Conservation (phyloP, 2,329 filamentous ascomycete species). For the Aspergillus luchuensis region DNA sequence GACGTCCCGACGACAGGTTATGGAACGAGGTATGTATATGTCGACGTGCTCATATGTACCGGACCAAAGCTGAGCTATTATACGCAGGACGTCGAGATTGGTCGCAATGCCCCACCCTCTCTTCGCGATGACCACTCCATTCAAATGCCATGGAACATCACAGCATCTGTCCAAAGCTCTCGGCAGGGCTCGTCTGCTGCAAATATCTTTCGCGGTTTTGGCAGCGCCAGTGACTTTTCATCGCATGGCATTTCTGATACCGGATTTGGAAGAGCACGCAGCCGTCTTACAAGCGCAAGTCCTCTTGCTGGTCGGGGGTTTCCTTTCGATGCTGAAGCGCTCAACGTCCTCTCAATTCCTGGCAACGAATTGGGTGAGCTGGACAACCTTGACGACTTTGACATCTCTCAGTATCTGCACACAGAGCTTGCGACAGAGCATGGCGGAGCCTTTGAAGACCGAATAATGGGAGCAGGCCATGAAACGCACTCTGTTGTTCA, state of each 20-base stretch:
- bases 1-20: slow-evolving; percentile 38
- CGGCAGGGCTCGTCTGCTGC: slow-evolving; percentile 44
- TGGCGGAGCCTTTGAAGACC: slow-evolving; percentile 13
- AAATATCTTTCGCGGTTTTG: slow-evolving; percentile 33
- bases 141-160: slow-evolving; percentile 70
- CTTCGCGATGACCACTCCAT: slow-evolving; percentile 69
- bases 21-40: slow-evolving; percentile 38
- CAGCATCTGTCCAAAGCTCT: slow-evolving; percentile 57
- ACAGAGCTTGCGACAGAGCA: slow-evolving; percentile 28
- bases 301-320: slow-evolving; percentile 60
- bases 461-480: slow-evolving; percentile 26
- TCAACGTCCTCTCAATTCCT: slow-evolving; percentile 26
- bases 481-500: slow-evolving; percentile 27
- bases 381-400: slow-evolving; percentile 29
- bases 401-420: slow-evolving; percentile 38
- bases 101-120: slow-evolving; percentile 66
- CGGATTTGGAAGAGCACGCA: slow-evolving; percentile 45
- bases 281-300: slow-evolving; percentile 60
- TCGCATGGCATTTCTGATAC: slow-evolving; percentile 26
- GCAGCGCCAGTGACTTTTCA: slow-evolving; percentile 41
- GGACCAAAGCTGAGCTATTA: slow-evolving; percentile 1
- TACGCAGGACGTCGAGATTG: slow-evolving; percentile 62
- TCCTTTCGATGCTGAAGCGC: slow-evolving; percentile 29
- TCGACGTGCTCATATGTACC: neutral
- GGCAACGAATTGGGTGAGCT: slow-evolving; percentile 27